Conservation (phyloP, 441 rosid species). For the Dalechampia spathulata region DNA sequence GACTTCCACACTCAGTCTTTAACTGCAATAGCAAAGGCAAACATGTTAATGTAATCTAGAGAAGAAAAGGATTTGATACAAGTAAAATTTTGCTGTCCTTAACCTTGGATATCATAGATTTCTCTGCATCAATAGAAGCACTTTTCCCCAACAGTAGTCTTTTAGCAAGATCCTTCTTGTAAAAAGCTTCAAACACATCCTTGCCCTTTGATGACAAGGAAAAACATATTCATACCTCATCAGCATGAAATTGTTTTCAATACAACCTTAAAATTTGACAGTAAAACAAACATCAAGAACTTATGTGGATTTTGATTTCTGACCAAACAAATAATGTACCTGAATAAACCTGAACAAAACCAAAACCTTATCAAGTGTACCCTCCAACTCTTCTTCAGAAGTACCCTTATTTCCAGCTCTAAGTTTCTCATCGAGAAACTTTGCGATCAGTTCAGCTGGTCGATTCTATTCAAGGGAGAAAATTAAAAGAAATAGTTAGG, state of each 20-base stretch:
- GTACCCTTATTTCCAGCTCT: constrained; percentile 99
- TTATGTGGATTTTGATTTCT: neutral
- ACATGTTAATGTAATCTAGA: constrained; percentile 18
- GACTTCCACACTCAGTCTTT: constrained; percentile 99
- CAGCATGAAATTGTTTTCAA: constrained; percentile 13
- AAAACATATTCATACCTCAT: constrained; percentile 1
- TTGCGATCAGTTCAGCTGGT: constrained; percentile 95
- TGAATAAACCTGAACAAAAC: constrained; percentile 97
- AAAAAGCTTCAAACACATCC: constrained; percentile 98
- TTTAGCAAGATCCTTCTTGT: constrained; percentile 98
- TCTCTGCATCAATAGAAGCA: constrained; percentile 98
- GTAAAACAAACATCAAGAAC: neutral
- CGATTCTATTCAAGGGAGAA: constrained; percentile 60
- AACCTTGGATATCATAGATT: constrained; percentile 99
- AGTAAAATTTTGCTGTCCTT: constrained; percentile 4
- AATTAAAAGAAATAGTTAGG: constrained; percentile 15
- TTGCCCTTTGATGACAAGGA: constrained; percentile 54
- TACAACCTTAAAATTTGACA: constrained; percentile 4
- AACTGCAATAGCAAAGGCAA: constrained; percentile 48
- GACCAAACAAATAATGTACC: constrained; percentile 38
- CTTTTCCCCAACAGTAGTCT: constrained; percentile 86
- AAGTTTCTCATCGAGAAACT: constrained; percentile 97
- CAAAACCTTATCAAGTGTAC: constrained; percentile 90
- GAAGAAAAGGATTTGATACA: neutral
- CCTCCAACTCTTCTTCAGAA: constrained; percentile 99